Evolutionary conservation across 768 basidiomycete species (phyloP).

Genomic region (Lactifluus hygrophoroides): DNA sequence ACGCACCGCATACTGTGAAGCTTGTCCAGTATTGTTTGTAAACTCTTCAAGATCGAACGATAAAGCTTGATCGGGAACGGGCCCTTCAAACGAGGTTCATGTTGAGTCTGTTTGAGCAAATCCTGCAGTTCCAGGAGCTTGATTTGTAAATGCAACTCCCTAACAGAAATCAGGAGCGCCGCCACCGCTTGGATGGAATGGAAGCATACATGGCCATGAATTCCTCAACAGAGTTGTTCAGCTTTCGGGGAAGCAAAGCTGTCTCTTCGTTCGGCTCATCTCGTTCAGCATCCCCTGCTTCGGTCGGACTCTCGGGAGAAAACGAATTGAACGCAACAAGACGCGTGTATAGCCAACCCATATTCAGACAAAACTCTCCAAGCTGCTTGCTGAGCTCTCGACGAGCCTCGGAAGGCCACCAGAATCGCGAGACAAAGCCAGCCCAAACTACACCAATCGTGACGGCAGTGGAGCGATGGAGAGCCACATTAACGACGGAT

Average conservation of each 20-base stretch:
- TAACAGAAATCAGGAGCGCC: conserved; percentile 26
- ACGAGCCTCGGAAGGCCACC: conserved; percentile 96
- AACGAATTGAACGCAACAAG: conserved; percentile 84
- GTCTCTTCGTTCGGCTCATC: conserved; percentile 23
- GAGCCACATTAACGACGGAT: conserved; percentile 61
- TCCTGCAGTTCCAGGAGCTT: conserved; percentile 80
- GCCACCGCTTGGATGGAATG: background rate
- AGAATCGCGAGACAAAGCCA: conserved; percentile 74
- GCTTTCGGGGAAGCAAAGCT: conserved; percentile 29
- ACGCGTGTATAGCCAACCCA: conserved; percentile 91
- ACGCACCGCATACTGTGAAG: conserved; percentile 96
- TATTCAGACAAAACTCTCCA: conserved; percentile 91
- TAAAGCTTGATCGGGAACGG: conserved; percentile 87
- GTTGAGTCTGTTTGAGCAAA: conserved; percentile 79
- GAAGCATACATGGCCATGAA: conserved; percentile 84
- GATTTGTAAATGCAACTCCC: conserved; percentile 93
- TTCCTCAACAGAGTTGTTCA: conserved; percentile 62
- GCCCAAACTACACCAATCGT: conserved; percentile 86
- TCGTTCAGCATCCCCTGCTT: conserved; percentile 19
- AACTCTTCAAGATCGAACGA: conserved; percentile 67
- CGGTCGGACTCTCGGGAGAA: conserved; percentile 38
- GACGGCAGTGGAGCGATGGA: conserved; percentile 72
- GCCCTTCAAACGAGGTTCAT: conserved; percentile 93
- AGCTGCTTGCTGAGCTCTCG: conserved; percentile 77
- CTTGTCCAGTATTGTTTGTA: conserved; percentile 80